Base-by-base conservation (phyloP, 352 stramenopile species). In the Peronospora belbahrii region DNA sequence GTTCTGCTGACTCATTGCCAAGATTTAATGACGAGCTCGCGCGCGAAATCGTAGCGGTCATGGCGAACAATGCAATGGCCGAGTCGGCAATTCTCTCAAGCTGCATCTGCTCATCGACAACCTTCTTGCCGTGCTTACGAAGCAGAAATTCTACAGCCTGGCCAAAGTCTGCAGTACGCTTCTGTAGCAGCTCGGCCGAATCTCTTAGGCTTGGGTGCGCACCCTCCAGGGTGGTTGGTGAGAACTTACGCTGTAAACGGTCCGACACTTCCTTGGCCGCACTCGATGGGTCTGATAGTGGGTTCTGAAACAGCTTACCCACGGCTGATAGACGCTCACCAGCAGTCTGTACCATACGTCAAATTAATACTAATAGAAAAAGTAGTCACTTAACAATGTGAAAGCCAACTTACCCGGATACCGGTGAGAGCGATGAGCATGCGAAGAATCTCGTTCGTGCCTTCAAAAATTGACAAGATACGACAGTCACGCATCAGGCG, bases 401-500 rank as follows among this genome's bases (percentile, higher is more conserved):
- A 11, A 35, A 34, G 17, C 0, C n/a, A 51, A 71, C 63, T 28
- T 74, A 90, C 79, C 42, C 65, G 68, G 36, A 93, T 75, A 46
- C 81, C 81, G 24, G 74, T 88, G n/a, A 93, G 70, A 46, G 81
- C 81, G 45, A 97, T 95, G n/a, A 97, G 74, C 67, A 96, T 82
- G 37, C 83, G 73, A 36, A 96, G 62, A 58, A 97, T 96, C 52
- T 96, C 81, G 51, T 87, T 94, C 22, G 88, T 96, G 64, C 88
- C 88, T 58, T 96, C 87, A 34, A 96, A 96, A 47, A 97, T 95
- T 10, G 77, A 88, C 37, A 94, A 57, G 34, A 97, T 95, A 27
- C 88, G 88, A 52, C 70, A 88, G 62, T 97, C 88, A 39, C 88
- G 76, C 79, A 95, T 94, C 50, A 86, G 80, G 41, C 83, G 86